Evolutionary conservation across 2,329 filamentous ascomycete genomes (phyloP).

Genomic region (Diplocarpon rosae): DNA sequence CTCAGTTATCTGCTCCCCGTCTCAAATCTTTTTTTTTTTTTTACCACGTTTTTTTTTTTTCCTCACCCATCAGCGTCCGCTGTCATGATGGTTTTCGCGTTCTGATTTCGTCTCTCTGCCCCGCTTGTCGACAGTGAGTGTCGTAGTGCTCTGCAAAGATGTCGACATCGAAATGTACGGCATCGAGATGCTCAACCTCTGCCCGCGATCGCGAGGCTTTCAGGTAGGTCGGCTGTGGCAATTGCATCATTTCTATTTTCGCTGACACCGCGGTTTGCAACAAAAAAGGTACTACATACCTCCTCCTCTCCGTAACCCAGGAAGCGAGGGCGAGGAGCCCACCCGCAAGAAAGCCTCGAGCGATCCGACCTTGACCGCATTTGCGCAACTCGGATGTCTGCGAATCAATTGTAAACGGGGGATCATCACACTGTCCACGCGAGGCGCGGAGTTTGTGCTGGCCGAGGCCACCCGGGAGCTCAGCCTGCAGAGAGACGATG

Average conservation of each 20-base stretch:
- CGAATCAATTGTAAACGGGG: slow-evolving; percentile 36
- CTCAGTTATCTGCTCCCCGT: no score
- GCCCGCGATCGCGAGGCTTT: slow-evolving; percentile 21
- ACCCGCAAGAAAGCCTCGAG: slow-evolving; percentile 10
- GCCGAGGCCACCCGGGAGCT: slow-evolving; percentile 21
- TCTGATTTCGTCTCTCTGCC: background rate
- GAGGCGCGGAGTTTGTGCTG: slow-evolving; percentile 18
- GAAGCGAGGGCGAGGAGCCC: slow-evolving; percentile 3
- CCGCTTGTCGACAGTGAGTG: background rate
- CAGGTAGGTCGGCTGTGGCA: slow-evolving; percentile 10
- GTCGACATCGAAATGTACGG: background rate
- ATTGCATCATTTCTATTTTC: background rate
- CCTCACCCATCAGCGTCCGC: no score
- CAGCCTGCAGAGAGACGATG: slow-evolving; percentile 21
- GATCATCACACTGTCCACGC: slow-evolving; percentile 31
- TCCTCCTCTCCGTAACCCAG: background rate
- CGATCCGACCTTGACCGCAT: slow-evolving; percentile 34
- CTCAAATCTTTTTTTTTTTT: no score
- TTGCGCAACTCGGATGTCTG: slow-evolving; percentile 39
- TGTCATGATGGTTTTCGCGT: no score
- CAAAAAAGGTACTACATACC: slow-evolving; percentile 17
- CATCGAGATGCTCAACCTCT: slow-evolving; percentile 1
- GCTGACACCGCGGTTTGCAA: background rate
- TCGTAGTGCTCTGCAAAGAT: slow-evolving; percentile 1
- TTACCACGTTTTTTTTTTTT: no score